phyloP scores from a whole-genome alignment of 2,329 filamentous ascomycete genomes.

The Emergomyces orientalis region DNA sequence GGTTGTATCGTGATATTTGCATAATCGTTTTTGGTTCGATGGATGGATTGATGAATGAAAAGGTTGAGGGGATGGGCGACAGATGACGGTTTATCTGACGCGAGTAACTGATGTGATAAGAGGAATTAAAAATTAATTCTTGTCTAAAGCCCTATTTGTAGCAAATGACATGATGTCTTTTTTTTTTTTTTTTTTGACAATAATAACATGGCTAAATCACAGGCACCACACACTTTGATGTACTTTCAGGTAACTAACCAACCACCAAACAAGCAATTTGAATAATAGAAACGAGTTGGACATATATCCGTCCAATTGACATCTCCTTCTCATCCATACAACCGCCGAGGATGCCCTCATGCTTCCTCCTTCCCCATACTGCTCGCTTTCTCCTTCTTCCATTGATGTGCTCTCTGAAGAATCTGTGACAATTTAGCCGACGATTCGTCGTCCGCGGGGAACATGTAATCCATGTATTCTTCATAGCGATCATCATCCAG shows the following conservation, averaged over 20 bases:
- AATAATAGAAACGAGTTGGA: not conserved
- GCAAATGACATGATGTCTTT: not conserved
- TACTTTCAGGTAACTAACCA: not conserved
- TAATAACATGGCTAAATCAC: not conserved
- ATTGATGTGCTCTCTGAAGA: slow-evolving; percentile 74
- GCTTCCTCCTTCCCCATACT: not conserved
- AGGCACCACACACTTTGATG: not conserved
- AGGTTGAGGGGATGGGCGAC: not conserved
- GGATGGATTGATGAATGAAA: not conserved
- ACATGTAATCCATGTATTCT: slow-evolving; percentile 95
- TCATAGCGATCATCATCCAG: slow-evolving; percentile 89
- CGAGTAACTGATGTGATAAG: not conserved
- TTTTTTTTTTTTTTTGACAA: not conserved
- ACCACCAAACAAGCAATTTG: not conserved
- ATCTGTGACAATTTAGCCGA: slow-evolving; percentile 74
- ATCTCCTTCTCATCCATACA: not conserved
- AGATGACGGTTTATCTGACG: not conserved
- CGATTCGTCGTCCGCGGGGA: slow-evolving; percentile 87
- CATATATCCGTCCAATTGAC: not conserved
- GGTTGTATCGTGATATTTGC: not conserved
- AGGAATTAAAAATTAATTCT: too few relatives aligned
- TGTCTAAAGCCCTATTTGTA: too few relatives aligned
- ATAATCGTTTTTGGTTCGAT: not conserved
- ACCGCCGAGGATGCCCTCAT: not conserved
- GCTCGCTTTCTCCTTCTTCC: slow-evolving; percentile 57